Evolutionary conservation across 176 grass and related monocot genomes (phyloP).

Genomic region (Secale cereale): DNA sequence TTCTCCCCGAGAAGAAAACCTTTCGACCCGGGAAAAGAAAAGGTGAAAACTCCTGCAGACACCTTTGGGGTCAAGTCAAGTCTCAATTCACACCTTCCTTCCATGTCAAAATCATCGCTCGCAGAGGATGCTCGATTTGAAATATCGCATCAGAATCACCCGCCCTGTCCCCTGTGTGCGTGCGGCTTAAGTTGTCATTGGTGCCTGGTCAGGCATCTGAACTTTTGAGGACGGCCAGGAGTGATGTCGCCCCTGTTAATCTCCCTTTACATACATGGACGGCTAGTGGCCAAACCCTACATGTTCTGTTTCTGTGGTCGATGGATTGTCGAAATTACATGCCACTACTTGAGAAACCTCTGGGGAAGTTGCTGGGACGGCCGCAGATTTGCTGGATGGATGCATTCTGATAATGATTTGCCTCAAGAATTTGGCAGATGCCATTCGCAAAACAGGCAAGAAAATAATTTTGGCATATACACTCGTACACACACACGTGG

Average conservation of each 20-base stretch:
- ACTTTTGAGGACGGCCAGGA: background rate
- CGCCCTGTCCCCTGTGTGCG: background rate
- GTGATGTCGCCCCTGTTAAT: background rate
- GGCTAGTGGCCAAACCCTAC: background rate
- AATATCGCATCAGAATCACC: background rate
- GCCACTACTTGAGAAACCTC: too few species aligned
- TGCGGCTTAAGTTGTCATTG: background rate
- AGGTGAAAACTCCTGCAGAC: too few species aligned
- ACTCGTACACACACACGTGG: background rate
- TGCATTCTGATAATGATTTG: too few species aligned
- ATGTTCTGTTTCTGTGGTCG: background rate
- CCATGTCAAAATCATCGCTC: slow-evolving; percentile 4
- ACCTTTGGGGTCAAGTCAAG: too few species aligned
- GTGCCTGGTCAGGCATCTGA: slow-evolving; percentile 5
- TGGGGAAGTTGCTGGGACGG: too few species aligned
- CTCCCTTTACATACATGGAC: too few species aligned
- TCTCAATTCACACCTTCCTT: slow-evolving; percentile 8
- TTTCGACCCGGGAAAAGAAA: too few species aligned
- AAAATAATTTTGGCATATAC: too few species aligned
- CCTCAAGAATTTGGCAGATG: too few species aligned
- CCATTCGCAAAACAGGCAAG: too few species aligned
- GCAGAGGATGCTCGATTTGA: background rate
- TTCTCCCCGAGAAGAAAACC: too few species aligned
- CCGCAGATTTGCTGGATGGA: background rate
- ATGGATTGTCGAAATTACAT: too few species aligned